These are phyloP conservation scores for Fusarium sp. DNA, from an alignment of 2,329 filamentous ascomycete genomes.

Conservation along the genomic window DNA sequence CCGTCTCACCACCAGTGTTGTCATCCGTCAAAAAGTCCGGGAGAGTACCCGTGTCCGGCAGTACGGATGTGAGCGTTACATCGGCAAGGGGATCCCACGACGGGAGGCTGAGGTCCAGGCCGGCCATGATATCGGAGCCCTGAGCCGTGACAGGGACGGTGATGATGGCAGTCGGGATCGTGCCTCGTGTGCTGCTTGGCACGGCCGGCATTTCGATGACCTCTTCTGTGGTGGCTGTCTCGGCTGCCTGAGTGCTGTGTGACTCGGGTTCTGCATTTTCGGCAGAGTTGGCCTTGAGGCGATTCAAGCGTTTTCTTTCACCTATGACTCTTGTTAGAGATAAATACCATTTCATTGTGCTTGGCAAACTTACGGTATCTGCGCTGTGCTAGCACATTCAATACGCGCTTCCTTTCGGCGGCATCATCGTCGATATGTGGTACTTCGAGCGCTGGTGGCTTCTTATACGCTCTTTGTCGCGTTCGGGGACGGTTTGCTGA, in stretches of 20 bases:
- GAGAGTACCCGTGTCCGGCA: slow-evolving; percentile 19
- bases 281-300: slow-evolving; percentile 37
- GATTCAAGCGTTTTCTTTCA: slow-evolving; percentile 47
- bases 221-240: slow-evolving; percentile 8
- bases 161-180: background rate
- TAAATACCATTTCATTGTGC: background rate
- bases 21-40: slow-evolving; percentile 21
- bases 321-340: slow-evolving; percentile 36
- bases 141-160: slow-evolving; percentile 5
- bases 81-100: slow-evolving; percentile 39
- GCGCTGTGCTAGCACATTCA: slow-evolving; percentile 63
- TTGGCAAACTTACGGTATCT: slow-evolving; percentile 54
- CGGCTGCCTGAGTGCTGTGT: background rate
- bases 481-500: slow-evolving; percentile 43
- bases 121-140: slow-evolving; percentile 29
- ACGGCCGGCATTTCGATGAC: slow-evolving; percentile 6
- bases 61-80: slow-evolving; percentile 28
- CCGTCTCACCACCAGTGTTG: slow-evolving; percentile 9
- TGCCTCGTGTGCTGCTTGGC: background rate
- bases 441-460: slow-evolving; percentile 52
- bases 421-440: slow-evolving; percentile 60
- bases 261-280: slow-evolving; percentile 2
- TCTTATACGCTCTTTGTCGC: slow-evolving; percentile 53
- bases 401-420: slow-evolving; percentile 59
- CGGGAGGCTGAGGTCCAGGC: slow-evolving; percentile 37